phyloP scores from a whole-genome alignment of 345 rosid species.

The Kernera saxatilis region DNA sequence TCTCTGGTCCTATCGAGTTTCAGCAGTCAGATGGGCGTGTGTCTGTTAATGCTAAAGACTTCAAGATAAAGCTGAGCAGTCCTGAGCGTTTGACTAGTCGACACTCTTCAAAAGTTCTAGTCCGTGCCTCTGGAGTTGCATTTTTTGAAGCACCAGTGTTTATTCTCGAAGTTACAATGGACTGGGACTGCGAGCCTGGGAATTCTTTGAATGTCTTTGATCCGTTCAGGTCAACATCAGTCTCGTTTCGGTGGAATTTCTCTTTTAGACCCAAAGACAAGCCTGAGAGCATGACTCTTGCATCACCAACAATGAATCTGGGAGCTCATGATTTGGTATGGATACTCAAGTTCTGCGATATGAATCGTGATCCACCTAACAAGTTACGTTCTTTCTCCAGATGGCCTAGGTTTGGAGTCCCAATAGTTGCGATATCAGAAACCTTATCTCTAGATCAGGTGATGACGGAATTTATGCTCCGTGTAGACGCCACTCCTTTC shows the following conservation, averaged over 20 bases:
- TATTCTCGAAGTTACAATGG: constrained; percentile 75
- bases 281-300: constrained; percentile 25
- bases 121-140: constrained; percentile 39
- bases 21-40: constrained; percentile 88
- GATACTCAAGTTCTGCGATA: constrained; percentile 64
- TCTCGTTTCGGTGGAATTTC: constrained; percentile 78
- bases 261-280: constrained; percentile 59
- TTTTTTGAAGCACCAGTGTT: constrained; percentile 70
- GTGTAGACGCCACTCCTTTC: constrained; percentile 68
- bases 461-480: constrained; percentile 90
- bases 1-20: constrained; percentile 63
- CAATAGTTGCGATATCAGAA: constrained; percentile 68
- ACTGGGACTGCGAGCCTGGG: constrained; percentile 86
- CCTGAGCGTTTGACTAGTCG: constrained; percentile 68
- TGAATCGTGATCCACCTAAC: constrained; percentile 87
- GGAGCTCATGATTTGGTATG: constrained; percentile 97
- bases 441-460: constrained; percentile 79
- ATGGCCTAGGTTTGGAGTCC: constrained; percentile 88
- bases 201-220: constrained; percentile 73
- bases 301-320: constrained; percentile 52
- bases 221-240: constrained; percentile 88
- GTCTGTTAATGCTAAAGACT: constrained; percentile 60
- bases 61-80: constrained; percentile 74
- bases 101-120: constrained; percentile 46
- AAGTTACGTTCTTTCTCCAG: constrained; percentile 77